Base-by-base conservation (phyloP, 2,329 filamentous ascomycete species). In the Exophiala oligosperma region DNA sequence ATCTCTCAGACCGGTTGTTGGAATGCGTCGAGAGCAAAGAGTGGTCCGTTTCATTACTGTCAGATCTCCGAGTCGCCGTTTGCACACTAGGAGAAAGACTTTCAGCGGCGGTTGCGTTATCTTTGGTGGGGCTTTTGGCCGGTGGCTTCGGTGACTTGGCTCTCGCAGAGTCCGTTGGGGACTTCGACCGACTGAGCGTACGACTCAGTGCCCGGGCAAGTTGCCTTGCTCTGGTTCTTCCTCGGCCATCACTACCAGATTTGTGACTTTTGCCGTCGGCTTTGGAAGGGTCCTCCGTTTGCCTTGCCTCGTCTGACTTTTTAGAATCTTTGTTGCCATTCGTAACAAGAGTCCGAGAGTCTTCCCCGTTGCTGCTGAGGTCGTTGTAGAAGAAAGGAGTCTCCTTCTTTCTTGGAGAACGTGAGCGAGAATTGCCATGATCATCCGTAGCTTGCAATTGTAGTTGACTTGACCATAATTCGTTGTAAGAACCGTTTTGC, bases 381-480 rank as follows among this genome's bases (percentile, higher is more conserved):
- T 56, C 57, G 28, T 59, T 59, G 48, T 52, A 17, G 7, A 59
- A 40, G 35, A 47, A 32, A 21, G 14, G 7, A 23, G 14, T 21
- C 12, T 49, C 17, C 23, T 3, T 9, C 12, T 44, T 44, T 14
- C 12, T 21, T n/a, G 57, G 38, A 21, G 49, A 53, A 5, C 43
- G 14, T 6, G 57, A 47, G 14, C 44, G 49, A 21, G 48, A 52
- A 11, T 24, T 32, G 41, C 35, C 43, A 17, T 37, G 17, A n/a
- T 35, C n/a, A 11, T 49, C 57, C 8, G 50, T 40, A 41, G 44
- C 48, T 28, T 59, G 52, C 4, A 64, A 46, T 26, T 63, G 58
- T 14, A 64, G 35, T 48, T 88, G 84, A 66, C 85, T 85, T 2
- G 81, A 82, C 86, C 87, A 89, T 32, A 89, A 72, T 52, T 83